These are phyloP conservation scores for Aquilaria yunnanensis DNA, from an alignment of 345 rosid genomes.

Conservation along the genomic window DNA sequence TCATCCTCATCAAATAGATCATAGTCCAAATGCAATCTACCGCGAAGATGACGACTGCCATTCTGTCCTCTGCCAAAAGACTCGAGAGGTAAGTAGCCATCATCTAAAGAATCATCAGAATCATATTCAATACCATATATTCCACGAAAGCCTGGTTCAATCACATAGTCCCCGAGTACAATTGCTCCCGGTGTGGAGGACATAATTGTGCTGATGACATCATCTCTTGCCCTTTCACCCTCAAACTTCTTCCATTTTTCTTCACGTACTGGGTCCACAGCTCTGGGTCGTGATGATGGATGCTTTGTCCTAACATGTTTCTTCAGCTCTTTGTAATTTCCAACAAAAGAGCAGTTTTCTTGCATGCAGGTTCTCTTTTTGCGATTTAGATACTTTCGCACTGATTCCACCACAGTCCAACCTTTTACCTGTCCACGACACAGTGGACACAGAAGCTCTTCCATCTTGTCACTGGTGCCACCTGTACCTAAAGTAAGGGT, in stretches of 20 bases:
- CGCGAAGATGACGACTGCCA: too few relatives aligned
- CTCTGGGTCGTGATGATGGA: background rate
- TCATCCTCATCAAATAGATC: background rate
- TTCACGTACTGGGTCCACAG: background rate
- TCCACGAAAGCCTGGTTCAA: conserved; percentile 46
- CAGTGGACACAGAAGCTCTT: background rate
- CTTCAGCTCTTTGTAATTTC: background rate
- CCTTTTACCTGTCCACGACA: conserved; percentile 3
- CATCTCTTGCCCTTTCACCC: background rate
- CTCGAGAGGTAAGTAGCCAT: conserved; percentile 1
- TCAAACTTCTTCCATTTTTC: background rate
- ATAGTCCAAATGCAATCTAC: too few relatives aligned
- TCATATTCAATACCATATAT: conserved; percentile 26
- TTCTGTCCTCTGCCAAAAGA: too few relatives aligned
- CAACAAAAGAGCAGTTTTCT: background rate
- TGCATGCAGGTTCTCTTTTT: background rate
- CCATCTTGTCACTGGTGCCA: background rate
- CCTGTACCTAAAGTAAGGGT: background rate
- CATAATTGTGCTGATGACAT: conserved; percentile 31
- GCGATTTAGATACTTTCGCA: background rate
- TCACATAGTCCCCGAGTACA: conserved; percentile 85
- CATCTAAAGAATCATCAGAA: conserved; percentile 52
- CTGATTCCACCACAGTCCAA: background rate
- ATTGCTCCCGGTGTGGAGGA: conserved; percentile 78
- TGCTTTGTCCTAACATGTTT: background rate